phyloP scores from a whole-genome alignment of 768 basidiomycete species.

The Clitopilus passeckerianus region DNA sequence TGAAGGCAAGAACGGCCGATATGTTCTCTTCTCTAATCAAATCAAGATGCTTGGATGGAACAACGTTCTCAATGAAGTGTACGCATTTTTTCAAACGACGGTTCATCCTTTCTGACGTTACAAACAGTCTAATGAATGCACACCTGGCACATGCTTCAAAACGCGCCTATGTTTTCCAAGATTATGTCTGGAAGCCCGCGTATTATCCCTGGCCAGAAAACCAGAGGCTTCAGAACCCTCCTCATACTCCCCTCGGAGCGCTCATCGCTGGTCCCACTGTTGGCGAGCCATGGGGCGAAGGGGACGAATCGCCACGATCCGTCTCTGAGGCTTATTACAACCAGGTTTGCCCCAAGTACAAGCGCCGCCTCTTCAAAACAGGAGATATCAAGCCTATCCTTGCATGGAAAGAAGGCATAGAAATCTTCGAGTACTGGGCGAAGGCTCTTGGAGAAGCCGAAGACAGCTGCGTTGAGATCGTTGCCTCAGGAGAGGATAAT shows the following conservation, averaged over 20 bases:
- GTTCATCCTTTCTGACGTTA: too few relatives aligned
- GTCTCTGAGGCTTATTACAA: constrained; percentile 39
- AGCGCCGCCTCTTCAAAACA: constrained; percentile 33
- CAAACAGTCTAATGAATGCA: constrained; percentile 41
- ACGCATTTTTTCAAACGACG: constrained; percentile 6
- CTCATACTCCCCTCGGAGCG: constrained; percentile 35
- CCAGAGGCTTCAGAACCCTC: constrained; percentile 18
- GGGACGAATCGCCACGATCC: constrained; percentile 36
- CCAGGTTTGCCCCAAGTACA: constrained; percentile 34
- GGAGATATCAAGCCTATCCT: constrained; percentile 32
- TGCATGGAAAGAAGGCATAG: constrained; percentile 21
- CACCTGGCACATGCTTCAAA: constrained; percentile 44
- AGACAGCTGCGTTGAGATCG: constrained; percentile 39
- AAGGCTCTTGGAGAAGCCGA: constrained; percentile 31
- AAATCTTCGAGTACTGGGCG: constrained; percentile 35
- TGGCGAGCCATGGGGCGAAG: constrained; percentile 35
- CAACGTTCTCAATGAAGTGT: constrained; percentile 40
- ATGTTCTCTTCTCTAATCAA: constrained; percentile 31
- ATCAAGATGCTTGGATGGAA: constrained; percentile 34
- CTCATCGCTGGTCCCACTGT: constrained; percentile 37
- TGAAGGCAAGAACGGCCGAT: constrained; percentile 32
- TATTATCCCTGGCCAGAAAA: constrained; percentile 37
- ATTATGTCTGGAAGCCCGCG: constrained; percentile 35
- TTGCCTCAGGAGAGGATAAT: constrained; percentile 20
- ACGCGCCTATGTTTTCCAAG: constrained; percentile 45